phyloP scores from a whole-genome alignment of 495 filamentous ascomycete genomes.

The Chaetomium fimeti region DNA sequence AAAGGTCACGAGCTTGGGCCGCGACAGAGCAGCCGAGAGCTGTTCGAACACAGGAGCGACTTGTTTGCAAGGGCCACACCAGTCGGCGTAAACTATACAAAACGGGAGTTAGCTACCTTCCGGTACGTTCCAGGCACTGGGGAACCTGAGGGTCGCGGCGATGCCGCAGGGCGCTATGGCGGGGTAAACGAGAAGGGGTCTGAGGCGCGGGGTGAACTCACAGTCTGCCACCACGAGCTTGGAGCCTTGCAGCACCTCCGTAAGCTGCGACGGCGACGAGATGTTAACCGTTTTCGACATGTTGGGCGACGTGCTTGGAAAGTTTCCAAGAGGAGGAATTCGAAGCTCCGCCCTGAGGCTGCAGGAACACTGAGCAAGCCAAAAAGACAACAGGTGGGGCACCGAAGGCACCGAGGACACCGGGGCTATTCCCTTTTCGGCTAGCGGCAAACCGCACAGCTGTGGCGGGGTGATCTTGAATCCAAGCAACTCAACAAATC shows the following conservation, averaged over 20 bases:
- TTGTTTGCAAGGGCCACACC: conserved; percentile 80
- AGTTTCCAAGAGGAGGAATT: neutral
- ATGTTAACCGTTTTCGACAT: conserved; percentile 72
- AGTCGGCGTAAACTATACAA: conserved; percentile 75
- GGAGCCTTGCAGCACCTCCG: conserved; percentile 61
- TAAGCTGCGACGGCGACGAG: conserved; percentile 68
- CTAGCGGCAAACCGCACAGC: neutral
- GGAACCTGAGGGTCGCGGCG: neutral
- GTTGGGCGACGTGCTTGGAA: conserved; percentile 14
- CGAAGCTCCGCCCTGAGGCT: conserved; percentile 19
- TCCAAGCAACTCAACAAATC: neutral
- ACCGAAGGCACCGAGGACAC: neutral
- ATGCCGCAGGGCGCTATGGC: conserved; percentile 13
- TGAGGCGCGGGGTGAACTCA: conserved; percentile 50
- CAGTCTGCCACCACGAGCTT: conserved; percentile 81
- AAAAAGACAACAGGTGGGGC: neutral
- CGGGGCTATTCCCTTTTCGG: neutral
- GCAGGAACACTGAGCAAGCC: neutral
- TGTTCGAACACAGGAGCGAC: conserved; percentile 84
- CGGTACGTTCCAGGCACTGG: neutral
- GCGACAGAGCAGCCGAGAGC: conserved; percentile 68
- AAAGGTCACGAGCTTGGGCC: conserved; percentile 73
- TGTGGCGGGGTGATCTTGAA: neutral
- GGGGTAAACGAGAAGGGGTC: conserved; percentile 21
- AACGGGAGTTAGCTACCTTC: conserved; percentile 19